Percentiles rank a stretch among this genome's conserved stretches.
These are phyloP conservation scores for Amphichorda felina DNA, from an alignment of 2,329 filamentous ascomycete species.

Conservation along the genomic window DNA sequence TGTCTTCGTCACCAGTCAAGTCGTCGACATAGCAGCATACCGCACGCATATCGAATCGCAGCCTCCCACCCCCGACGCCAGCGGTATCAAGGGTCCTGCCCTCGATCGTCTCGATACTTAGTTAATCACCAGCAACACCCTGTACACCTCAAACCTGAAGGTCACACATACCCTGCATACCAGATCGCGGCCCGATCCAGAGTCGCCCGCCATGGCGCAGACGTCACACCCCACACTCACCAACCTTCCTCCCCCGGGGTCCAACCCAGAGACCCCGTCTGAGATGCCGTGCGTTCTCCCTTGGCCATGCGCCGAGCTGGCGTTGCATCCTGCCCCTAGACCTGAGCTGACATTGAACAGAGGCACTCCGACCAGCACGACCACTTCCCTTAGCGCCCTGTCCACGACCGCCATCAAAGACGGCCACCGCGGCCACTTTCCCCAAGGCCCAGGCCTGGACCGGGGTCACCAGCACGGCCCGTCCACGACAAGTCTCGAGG, in stretches of 20 bases:
- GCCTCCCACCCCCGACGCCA: too few relatives aligned
- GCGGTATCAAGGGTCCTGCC: too few relatives aligned
- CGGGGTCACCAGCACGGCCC: conserved; percentile 46
- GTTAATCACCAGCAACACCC: too few relatives aligned
- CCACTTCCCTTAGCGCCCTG: conserved; percentile 81
- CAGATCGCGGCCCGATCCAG: too few relatives aligned
- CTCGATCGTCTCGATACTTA: too few relatives aligned
- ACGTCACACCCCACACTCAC: conserved; percentile 54
- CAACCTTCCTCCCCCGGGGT: conserved; percentile 72
- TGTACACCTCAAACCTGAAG: too few relatives aligned
- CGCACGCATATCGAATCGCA: too few relatives aligned
- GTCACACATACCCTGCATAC: too few relatives aligned
- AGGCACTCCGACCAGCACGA: conserved; percentile 85
- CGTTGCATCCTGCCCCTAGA: neutral
- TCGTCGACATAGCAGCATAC: too few relatives aligned
- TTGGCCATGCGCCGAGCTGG: neutral
- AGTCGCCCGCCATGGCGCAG: conserved; percentile 23
- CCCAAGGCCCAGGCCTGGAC: conserved; percentile 34
- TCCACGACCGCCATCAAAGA: conserved; percentile 96
- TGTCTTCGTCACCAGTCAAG: too few relatives aligned
- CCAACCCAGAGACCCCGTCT: conserved; percentile 74
- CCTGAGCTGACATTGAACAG: conserved; percentile 27
- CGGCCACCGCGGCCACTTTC: conserved; percentile 74
- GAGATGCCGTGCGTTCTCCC: conserved; percentile 66
- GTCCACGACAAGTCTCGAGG: conserved; percentile 65